These are phyloP conservation scores for Sporothrix luriei DNA, from an alignment of 2,329 filamentous ascomycete genomes.

Conservation along the genomic window DNA sequence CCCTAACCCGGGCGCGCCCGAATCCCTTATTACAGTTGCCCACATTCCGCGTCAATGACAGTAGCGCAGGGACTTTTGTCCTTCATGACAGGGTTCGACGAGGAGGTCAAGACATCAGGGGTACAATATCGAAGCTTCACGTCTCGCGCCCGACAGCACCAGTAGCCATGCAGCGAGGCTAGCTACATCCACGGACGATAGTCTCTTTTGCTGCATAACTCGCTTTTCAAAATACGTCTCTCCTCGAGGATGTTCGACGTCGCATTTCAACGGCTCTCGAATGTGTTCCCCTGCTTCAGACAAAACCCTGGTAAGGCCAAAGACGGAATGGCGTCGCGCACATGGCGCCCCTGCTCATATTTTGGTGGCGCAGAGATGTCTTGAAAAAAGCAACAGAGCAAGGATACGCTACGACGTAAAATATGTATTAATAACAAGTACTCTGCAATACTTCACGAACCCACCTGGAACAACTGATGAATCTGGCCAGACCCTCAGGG, in stretches of 20 bases:
- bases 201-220: neutral
- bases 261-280: neutral
- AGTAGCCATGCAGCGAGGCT: no score
- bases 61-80: no score
- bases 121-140: no score
- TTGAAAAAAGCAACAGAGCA: neutral
- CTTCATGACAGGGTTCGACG: no score
- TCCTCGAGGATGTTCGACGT: neutral
- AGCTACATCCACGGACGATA: neutral
- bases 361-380: conserved; percentile 13
- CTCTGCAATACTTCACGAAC: neutral
- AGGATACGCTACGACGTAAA: no score
- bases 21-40: no score
- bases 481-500: neutral
- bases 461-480: conserved; percentile 13
- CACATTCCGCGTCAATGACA: no score
- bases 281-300: neutral
- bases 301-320: conserved; percentile 23
- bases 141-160: no score
- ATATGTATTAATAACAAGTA: neutral
- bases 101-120: no score
- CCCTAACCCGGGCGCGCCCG: no score
- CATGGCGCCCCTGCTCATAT: conserved; percentile 32
- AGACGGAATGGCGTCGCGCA: conserved; percentile 32
- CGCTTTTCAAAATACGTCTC: neutral